Evolutionary conservation across 148 eudicot genomes (phyloP).

Genomic region (Fagopyrum homotropicum): DNA sequence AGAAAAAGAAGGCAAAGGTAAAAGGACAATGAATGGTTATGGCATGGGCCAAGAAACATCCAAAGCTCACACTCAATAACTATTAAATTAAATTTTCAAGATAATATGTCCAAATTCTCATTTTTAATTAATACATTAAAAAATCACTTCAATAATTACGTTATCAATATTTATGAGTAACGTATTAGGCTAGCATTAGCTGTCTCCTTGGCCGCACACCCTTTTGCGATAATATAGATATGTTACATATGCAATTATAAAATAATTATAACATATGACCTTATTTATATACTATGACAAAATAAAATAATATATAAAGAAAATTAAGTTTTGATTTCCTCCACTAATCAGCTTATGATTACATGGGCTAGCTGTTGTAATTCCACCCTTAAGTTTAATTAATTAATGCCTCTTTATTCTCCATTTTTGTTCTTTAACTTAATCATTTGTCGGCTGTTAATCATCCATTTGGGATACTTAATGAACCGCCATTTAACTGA

Average conservation of each 20-base stretch:
- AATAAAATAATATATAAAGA: neutral
- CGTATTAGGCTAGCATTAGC: slow-evolving; percentile 13
- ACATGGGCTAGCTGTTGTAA: slow-evolving; percentile 25
- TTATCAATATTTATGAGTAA: slow-evolving; percentile 8
- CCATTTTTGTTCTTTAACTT: slow-evolving; percentile 15
- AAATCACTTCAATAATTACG: slow-evolving; percentile 9
- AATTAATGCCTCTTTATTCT: slow-evolving; percentile 29
- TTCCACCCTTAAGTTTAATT: slow-evolving; percentile 12
- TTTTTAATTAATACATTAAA: neutral
- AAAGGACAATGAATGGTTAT: neutral
- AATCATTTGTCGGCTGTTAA: slow-evolving; percentile 31
- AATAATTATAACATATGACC: neutral
- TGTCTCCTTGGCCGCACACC: slow-evolving; percentile 12
- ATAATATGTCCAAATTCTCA: neutral
- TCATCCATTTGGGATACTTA: slow-evolving; percentile 4
- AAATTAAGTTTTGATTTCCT: neutral
- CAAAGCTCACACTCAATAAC: neutral
- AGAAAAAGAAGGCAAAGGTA: slow-evolving; percentile 1
- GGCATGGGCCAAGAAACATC: slow-evolving; percentile 11
- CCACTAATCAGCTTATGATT: slow-evolving; percentile 32
- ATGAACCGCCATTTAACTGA: neutral
- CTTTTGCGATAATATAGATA: neutral
- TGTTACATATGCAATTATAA: neutral
- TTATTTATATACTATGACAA: neutral
- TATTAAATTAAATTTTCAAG: neutral